These are phyloP conservation scores for Xerocomus nothofagi DNA, from an alignment of 1,284 basidiomycete species.

Conservation along the genomic window DNA sequence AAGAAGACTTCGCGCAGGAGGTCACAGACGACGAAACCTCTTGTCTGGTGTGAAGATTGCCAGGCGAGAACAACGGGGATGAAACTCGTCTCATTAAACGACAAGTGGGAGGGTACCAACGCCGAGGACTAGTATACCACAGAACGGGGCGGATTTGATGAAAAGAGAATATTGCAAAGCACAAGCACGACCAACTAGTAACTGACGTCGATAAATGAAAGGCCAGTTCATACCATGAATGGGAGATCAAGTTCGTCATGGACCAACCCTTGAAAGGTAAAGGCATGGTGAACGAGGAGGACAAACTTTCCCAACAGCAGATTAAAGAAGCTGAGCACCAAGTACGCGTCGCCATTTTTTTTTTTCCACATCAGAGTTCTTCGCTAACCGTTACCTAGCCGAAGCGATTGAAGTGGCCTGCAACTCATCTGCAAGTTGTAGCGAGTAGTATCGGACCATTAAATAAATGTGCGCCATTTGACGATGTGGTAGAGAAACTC, in stretches of 20 bases:
- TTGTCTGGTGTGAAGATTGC: constrained; percentile 89
- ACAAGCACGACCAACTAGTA: constrained; percentile 87
- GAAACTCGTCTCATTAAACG: constrained; percentile 90
- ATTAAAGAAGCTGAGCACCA: constrained; percentile 90
- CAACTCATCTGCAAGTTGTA: too few relatives aligned
- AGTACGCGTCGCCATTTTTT: constrained; percentile 49
- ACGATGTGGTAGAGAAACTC: too few relatives aligned
- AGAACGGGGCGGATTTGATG: constrained; percentile 98
- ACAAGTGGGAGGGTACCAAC: constrained; percentile 93
- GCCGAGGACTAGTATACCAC: constrained; percentile 98
- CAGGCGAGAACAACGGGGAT: constrained; percentile 81
- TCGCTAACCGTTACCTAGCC: constrained; percentile 46
- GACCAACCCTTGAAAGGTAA: constrained; percentile 76
- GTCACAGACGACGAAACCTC: constrained; percentile 90
- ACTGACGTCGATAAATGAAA: constrained; percentile 99
- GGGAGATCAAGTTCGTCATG: constrained; percentile 93
- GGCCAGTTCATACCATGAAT: too few relatives aligned
- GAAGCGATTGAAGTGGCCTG: constrained; percentile 88
- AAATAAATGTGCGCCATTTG: too few relatives aligned
- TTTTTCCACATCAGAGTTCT: background rate
- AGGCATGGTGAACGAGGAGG: constrained; percentile 76
- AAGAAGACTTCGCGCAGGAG: constrained; percentile 92
- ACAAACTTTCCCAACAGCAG: constrained; percentile 82
- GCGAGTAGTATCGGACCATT: too few relatives aligned
- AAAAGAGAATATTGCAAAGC: constrained; percentile 85